These are phyloP conservation scores for Naganishia sp. DNA, from an alignment of 1,284 basidiomycete species.

Conservation along the genomic window DNA sequence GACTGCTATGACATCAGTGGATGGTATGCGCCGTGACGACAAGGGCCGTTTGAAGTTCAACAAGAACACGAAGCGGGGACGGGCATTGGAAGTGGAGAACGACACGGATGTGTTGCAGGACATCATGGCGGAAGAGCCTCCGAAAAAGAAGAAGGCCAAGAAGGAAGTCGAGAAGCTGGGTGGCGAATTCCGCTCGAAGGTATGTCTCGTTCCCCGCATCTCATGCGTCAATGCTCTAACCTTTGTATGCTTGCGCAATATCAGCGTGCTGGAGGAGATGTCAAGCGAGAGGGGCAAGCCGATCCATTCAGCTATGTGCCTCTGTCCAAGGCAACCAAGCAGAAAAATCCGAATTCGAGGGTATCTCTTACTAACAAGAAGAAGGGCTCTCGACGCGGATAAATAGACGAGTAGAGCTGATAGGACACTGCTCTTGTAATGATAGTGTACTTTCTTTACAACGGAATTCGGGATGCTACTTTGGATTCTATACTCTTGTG, in stretches of 20 bases:
- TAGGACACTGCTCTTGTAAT: slow-evolving; percentile 9
- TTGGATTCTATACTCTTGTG: slow-evolving; percentile 2
- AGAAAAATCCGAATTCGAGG: slow-evolving; percentile 39
- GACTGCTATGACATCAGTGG: slow-evolving; percentile 75
- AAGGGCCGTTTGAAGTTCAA: slow-evolving; percentile 90
- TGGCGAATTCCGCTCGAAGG: slow-evolving; percentile 73
- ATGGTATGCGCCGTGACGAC: slow-evolving; percentile 82
- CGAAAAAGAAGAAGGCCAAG: slow-evolving; percentile 33
- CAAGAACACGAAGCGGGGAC: slow-evolving; percentile 89
- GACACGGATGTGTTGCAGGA: slow-evolving; percentile 59
- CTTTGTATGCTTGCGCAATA: neutral
- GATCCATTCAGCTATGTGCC: slow-evolving; percentile 93
- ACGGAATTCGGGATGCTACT: slow-evolving; percentile 4
- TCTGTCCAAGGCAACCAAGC: slow-evolving; percentile 69
- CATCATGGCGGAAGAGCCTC: slow-evolving; percentile 38
- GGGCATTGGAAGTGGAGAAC: slow-evolving; percentile 66
- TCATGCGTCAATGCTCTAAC: slow-evolving; percentile 12
- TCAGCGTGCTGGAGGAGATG: slow-evolving; percentile 87
- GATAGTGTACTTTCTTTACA: slow-evolving; percentile 4
- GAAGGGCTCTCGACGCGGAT: slow-evolving; percentile 46
- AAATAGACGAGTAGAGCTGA: neutral
- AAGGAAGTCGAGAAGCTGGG: slow-evolving; percentile 48
- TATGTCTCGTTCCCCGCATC: slow-evolving; percentile 58
- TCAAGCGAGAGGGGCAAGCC: slow-evolving; percentile 75
- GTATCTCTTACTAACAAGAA: slow-evolving; percentile 54